Conservation (phyloP, 208 protist genomes). For the Crithidia sp. region DNA sequence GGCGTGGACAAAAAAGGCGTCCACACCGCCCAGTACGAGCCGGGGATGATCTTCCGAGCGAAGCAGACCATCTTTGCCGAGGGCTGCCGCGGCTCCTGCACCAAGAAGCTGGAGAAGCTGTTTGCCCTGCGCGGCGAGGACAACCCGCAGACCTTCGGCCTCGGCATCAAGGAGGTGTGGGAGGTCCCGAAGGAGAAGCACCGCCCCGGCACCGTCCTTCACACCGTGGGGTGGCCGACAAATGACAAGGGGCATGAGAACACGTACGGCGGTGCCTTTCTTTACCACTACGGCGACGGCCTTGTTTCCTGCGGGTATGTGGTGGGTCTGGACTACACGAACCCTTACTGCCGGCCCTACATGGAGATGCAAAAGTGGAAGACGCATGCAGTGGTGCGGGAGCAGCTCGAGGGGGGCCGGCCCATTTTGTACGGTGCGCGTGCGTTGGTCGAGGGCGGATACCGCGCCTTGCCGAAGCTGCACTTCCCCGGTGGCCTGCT, state of each 20-base stretch:
- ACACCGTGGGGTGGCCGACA: constrained; percentile 96
- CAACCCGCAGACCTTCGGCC: constrained; percentile 95
- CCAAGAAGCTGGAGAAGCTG: constrained; percentile 91
- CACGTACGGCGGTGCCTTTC: constrained; percentile 97
- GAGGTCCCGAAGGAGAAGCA: constrained; percentile 91
- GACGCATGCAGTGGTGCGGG: constrained; percentile 86
- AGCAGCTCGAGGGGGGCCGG: constrained; percentile 88
- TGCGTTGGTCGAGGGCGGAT: constrained; percentile 96
- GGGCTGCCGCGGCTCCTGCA: constrained; percentile 96
- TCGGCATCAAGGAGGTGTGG: constrained; percentile 98
- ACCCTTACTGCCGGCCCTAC: constrained; percentile 96
- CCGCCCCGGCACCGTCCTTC: constrained; percentile 89
- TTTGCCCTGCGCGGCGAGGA: constrained; percentile 84
- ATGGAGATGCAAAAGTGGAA: constrained; percentile 97
- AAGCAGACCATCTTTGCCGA: constrained; percentile 97
- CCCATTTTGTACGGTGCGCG: constrained; percentile 96
- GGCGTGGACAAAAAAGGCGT: constrained; percentile 93
- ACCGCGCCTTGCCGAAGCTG: constrained; percentile 94
- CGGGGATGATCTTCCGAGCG: constrained; percentile 96
- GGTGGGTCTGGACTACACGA: constrained; percentile 97
- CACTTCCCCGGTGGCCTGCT: constrained; percentile 94
- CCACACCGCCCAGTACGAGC: constrained; percentile 92
- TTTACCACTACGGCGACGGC: constrained; percentile 96
- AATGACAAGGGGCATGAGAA: constrained; percentile 78
- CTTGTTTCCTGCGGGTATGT: constrained; percentile 95